Base-by-base conservation (phyloP, 768 basidiomycete genomes). In the Boletus vermiculosoides region DNA sequence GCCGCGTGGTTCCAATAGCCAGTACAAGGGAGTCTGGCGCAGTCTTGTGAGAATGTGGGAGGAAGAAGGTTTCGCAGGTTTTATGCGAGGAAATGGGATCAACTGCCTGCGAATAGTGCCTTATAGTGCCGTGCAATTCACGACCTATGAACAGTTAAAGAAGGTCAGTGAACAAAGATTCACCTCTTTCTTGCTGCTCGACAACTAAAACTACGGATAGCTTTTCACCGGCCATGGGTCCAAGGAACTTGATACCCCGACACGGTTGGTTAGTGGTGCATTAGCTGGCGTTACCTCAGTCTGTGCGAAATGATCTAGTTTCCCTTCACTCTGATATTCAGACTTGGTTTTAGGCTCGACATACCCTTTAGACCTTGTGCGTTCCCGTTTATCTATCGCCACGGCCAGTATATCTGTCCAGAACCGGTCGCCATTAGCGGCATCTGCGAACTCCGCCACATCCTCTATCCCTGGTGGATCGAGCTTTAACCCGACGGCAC, bases 271-370 rank as follows among this genome's bases (percentile, higher is more conserved):
- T 1, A 87, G 91, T 53, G 96, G 96, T 60, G 94, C 93, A 20
- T 75, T 96, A 13, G 96, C 96, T 49, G 96, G 96, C 28, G 91
- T 98, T 60, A 90, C 91, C 10, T 94, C 93, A 57, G 96, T 99
- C 60, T 91, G 94, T 94, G 66, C 68, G 90, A 83, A 47, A 47
- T 33, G 50, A 31, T 28, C 46, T 52, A 34, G 30, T 56, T 53
- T 16, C 59, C 48, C 18, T 52, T 57, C 41, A 41, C 55, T 45
- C 56, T 42, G 44, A 57, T 33, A 33, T 52, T 63, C 34, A 56
- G 47, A 57, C 34, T 48, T 50, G 57, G 50, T 58, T 46, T 18
- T 54, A 92, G 90, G 86, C 62, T 80, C 90, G 46, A 94, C 92
- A 74, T 92, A 94, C 76, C 96, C 96, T 10, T 76, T 98, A 60